Evolutionary conservation across 345 rosid genomes (phyloP).

Genomic region (Eucalyptus pauciflora): DNA sequence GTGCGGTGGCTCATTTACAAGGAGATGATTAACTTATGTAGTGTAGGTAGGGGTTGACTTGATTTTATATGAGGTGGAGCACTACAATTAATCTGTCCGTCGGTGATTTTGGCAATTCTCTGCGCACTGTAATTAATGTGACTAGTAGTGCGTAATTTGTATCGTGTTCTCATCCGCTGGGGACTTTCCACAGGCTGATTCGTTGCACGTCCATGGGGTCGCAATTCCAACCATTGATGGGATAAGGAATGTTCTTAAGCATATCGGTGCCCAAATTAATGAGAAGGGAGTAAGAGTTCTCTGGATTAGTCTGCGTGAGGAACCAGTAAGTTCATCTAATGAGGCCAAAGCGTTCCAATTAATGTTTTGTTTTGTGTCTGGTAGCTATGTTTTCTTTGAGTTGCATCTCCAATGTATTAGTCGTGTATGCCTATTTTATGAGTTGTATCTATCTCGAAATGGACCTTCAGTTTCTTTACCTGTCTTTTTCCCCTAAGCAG

Average conservation of each 20-base stretch:
- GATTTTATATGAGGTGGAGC: not conserved
- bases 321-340: conserved; percentile 42
- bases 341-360: not conserved
- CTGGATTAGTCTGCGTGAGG: conserved; percentile 97
- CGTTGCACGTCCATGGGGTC: conserved; percentile 78
- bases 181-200: conserved; percentile 48
- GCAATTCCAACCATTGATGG: conserved; percentile 88
- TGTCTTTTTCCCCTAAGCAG: not conserved
- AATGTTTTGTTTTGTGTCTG: not conserved
- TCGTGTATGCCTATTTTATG: not conserved
- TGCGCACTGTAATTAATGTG: not conserved
- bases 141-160: not conserved
- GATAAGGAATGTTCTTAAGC: conserved; percentile 76
- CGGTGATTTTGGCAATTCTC: not conserved
- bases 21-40: not conserved
- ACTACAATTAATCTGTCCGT: not conserved
- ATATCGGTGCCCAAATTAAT: conserved; percentile 62
- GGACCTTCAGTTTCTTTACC: not conserved
- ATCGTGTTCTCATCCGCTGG: not conserved
- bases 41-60: not conserved
- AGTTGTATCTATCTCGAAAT: not conserved
- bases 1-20: not conserved
- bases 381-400: not conserved
- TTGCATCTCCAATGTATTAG: not conserved
- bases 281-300: conserved; percentile 50